Base-by-base conservation (phyloP, 805 yeast species). In the Jamesozyma spencerorum region DNA sequence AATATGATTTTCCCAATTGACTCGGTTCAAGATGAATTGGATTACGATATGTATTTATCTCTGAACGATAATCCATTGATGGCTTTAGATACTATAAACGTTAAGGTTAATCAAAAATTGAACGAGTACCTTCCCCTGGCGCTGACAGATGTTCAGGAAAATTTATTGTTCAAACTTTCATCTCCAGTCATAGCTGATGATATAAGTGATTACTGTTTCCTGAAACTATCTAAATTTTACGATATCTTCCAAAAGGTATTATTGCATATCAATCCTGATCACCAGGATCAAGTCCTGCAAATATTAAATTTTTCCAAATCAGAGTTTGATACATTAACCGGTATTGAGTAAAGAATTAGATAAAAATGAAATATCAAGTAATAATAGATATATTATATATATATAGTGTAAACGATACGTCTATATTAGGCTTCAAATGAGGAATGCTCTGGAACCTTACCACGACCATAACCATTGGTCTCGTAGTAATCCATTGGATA, bases 401-500 rank as follows among this genome's bases (percentile, higher is more conserved):
- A 29, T 3, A 17, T 6, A 14, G n/a, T 27, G 5, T 20, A 3
- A 35, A 7, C 22, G 10, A 14, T 10, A 22, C 10, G 10, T 22
- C 6, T 22, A 6, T 7, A 10, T 22, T 12, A 31, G n/a, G 14
- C 15, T 14, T 35, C 26, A 18, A 34, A 33, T 4, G 33, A 31
- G 2, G 57, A 49, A 42, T 53, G 64, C 15, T 51, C 63, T 1
- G 96, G 96, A 8, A 71, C 56, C 49, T 75, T 69, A 5, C 96
- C 97, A 48, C 97, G 71, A 10, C 97, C 97, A 54, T 87, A 88
- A 1, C 98, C 97, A 38, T 86, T 84, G 50, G 74, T 74, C 6
- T 81, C 78, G 56, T 92, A 92, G 58, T 90, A 92, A 58, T 92
- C 97, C 98, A 92, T 92, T 8, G 97, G 97, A 57, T 92, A 92